Evolutionary conservation across 1,139 yeast genomes (phyloP), one percentile per base, ranked within the genome.

Genomic region (Pichia sp.): DNA sequence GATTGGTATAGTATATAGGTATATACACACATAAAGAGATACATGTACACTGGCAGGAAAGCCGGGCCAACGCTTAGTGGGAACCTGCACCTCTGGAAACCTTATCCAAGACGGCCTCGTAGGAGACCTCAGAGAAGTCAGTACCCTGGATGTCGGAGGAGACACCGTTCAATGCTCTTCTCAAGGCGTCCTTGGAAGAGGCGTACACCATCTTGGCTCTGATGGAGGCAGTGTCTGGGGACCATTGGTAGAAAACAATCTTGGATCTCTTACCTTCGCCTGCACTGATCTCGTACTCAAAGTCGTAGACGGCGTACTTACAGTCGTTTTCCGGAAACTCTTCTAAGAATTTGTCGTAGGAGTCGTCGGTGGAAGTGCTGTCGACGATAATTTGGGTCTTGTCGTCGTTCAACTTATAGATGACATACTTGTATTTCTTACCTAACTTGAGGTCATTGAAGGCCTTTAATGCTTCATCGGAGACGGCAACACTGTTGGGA

Each of bases 181-280:
- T 93, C 69, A 93, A 82, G 51, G 98, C 96, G 66, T 93, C 99
- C 76, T 90, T 91, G 58, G 98, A 91, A 10, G 97, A 83, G 48
- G 99, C 98, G 76, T 90, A 91, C 57, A 91, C 87, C 99, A 93
- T 95, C 85, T 93, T 93, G 65, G 95, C 72, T 75, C 90, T 87
- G 66, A 95, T 83, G 58, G 95, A 89, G 51, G 98, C 96, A 57
- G 95, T 87, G 70, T 95, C 99, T 66, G 99, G 99, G 58, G 97
- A 84, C 99, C 99, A 93, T 62, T 95, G 86, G 78, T 72, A 87
- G 75, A 93, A 93, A 56, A 91, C 85, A 66, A 93, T 87, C 80
- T 93, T 93, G 67, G 91, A 85, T 78, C 95, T 87, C 79, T 89
- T 89, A 69, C 99, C 99, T 74, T 93, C 98, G 63, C 90, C 93